These are phyloP conservation scores for Intubia oerlemansii DNA, from an alignment of 2,329 filamentous ascomycete species.

Conservation along the genomic window DNA sequence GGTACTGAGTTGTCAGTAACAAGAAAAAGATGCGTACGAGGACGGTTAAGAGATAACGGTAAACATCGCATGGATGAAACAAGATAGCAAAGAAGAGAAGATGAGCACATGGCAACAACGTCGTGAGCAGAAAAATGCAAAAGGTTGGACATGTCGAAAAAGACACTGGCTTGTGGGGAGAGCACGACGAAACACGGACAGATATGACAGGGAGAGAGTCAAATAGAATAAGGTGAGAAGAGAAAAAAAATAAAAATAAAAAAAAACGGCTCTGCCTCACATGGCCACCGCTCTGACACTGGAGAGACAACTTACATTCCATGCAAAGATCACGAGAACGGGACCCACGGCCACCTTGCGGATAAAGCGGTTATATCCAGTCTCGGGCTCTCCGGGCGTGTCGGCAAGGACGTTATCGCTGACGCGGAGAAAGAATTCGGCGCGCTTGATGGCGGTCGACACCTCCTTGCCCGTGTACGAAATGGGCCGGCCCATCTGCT, in stretches of 20 bases:
- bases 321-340: slow-evolving; percentile 76
- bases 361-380: slow-evolving; percentile 80
- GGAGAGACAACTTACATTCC: slow-evolving; percentile 90
- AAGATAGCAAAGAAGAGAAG: no score
- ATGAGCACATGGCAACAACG: no score
- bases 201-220: not conserved
- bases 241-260: no score
- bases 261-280: not conserved
- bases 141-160: no score
- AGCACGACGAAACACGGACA: not conserved
- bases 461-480: slow-evolving; percentile 70
- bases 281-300: no score
- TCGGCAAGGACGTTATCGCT: slow-evolving; percentile 60
- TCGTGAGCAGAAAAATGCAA: no score
- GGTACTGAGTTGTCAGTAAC: slow-evolving; percentile 40
- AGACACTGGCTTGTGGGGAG: not conserved
- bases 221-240: not conserved
- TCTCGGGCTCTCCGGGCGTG: slow-evolving; percentile 62
- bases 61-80: not conserved
- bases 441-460: slow-evolving; percentile 63
- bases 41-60: no score
- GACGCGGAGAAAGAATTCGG: slow-evolving; percentile 69
- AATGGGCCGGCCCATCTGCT: slow-evolving; percentile 91
- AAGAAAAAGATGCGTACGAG: no score
- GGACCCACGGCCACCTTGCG: slow-evolving; percentile 75